These are phyloP conservation scores for Trichoderma lentiforme DNA, from an alignment of 2,329 filamentous ascomycete genomes.

Conservation along the genomic window DNA sequence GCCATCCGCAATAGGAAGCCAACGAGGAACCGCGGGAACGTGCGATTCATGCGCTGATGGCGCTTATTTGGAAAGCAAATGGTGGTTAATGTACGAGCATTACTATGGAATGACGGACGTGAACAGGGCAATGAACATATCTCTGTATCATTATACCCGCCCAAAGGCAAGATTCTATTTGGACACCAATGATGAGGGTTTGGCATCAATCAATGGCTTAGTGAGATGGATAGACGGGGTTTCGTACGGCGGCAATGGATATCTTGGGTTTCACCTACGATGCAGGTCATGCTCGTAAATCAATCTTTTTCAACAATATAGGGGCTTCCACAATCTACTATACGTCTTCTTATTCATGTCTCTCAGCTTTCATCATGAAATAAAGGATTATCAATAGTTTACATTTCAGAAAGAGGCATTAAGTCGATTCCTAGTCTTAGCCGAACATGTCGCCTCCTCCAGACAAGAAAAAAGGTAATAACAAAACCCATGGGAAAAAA, in stretches of 20 bases:
- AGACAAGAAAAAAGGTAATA: not conserved
- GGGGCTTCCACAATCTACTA: not conserved
- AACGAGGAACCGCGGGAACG: not conserved
- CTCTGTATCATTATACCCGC: conserved; percentile 18
- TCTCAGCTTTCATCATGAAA: too few relatives aligned
- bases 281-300: not conserved
- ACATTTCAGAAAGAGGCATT: not conserved
- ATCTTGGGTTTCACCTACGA: not conserved
- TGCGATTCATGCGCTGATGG: not conserved
- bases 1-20: conserved; percentile 4
- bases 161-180: not conserved
- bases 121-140: conserved; percentile 4
- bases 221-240: conserved; percentile 3
- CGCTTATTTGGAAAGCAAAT: not conserved
- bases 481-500: not conserved
- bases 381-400: not conserved
- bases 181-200: not conserved
- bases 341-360: too few relatives aligned
- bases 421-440: not conserved
- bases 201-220: not conserved
- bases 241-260: not conserved
- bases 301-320: not conserved
- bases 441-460: not conserved
- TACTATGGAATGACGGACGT: not conserved
- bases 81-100: not conserved